phyloP scores from a whole-genome alignment of 257 asterid species.

The Solanum arcanum region DNA sequence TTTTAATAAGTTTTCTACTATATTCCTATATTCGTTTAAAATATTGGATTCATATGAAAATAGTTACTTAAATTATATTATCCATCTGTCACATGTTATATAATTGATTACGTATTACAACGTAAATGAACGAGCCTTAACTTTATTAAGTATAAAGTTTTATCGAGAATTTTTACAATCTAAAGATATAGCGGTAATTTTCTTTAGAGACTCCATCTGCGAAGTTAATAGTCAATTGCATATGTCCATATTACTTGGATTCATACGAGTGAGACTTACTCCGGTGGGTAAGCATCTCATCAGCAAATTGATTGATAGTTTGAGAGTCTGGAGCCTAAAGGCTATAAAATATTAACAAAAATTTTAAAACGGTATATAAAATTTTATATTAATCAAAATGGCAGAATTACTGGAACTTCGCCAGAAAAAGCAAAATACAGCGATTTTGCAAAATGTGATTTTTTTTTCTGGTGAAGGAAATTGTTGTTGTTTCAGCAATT shows the following conservation, averaged over 20 bases:
- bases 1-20: not conserved
- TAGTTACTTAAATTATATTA: not conserved
- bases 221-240: no score
- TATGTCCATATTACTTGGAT: not conserved
- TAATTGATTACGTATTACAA: not conserved
- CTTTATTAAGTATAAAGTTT: no score
- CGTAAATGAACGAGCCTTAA: not conserved
- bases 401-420: accelerated
- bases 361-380: no score
- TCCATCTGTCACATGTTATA: not conserved
- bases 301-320: no score
- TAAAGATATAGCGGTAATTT: no score
- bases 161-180: no score
- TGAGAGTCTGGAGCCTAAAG: not conserved
- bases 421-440: no score
- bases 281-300: not conserved
- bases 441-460: no score
- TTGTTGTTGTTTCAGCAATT: no score
- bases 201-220: not conserved
- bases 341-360: no score
- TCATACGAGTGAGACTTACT: not conserved
- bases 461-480: no score
- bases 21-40: not conserved
- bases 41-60: not conserved
- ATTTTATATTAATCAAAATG: no score